These are phyloP conservation scores for Arthrocladium fulminans DNA, from an alignment of 2,329 filamentous ascomycete species.

Conservation along the genomic window DNA sequence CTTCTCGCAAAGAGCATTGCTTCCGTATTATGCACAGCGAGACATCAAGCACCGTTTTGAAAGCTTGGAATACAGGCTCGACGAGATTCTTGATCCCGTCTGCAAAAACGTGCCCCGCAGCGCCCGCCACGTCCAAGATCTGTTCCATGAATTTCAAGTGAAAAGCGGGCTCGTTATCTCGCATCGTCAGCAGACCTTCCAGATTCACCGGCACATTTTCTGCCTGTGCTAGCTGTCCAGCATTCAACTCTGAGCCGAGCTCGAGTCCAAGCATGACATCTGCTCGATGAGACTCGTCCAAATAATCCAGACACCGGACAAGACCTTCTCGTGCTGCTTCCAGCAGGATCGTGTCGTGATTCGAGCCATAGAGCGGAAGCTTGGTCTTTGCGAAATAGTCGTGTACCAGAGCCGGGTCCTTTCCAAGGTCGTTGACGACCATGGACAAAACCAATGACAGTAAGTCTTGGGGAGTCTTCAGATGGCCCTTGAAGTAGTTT, in stretches of 20 bases:
- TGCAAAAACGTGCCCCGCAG: slow-evolving; percentile 29
- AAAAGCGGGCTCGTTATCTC: slow-evolving; percentile 25
- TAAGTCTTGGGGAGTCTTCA: slow-evolving; percentile 21
- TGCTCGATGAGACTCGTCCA: slow-evolving; percentile 17
- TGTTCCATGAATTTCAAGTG: slow-evolving; percentile 31
- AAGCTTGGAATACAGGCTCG: slow-evolving; percentile 28
- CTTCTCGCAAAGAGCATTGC: slow-evolving; percentile 21
- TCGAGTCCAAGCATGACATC: slow-evolving; percentile 29
- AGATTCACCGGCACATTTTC: slow-evolving; percentile 30
- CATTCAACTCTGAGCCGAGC: slow-evolving; percentile 31
- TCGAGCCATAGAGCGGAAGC: slow-evolving; percentile 11
- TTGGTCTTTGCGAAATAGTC: slow-evolving; percentile 16
- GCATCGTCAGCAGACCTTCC: slow-evolving; percentile 22
- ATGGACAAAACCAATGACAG: slow-evolving; percentile 29
- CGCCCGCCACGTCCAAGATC: slow-evolving; percentile 33
- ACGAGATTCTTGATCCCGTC: slow-evolving; percentile 27
- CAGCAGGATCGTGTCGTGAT: slow-evolving; percentile 29
- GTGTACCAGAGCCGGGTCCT: slow-evolving; percentile 27
- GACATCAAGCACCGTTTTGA: slow-evolving; percentile 26
- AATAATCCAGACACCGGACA: slow-evolving; percentile 25
- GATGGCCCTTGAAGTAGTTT: slow-evolving; percentile 19
- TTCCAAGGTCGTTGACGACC: slow-evolving; percentile 33
- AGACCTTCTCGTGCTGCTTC: slow-evolving; percentile 25
- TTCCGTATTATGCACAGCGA: slow-evolving; percentile 25
- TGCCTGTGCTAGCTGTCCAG: slow-evolving; percentile 33